Base-by-base conservation (phyloP, 352 stramenopile genomes). In the Detonula confervacea region DNA sequence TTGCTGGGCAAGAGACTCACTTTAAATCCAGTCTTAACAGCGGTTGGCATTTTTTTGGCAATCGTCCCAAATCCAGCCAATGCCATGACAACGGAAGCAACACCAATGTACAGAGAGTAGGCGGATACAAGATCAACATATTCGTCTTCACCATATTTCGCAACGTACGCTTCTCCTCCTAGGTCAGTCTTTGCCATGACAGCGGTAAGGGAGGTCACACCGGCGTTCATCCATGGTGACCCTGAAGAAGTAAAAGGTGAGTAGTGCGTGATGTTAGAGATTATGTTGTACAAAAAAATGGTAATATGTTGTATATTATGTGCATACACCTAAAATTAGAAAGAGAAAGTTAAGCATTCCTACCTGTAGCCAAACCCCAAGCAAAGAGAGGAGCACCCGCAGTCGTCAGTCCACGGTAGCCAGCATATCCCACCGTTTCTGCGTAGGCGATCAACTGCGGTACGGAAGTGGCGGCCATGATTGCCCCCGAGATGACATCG, bases 381-480 rank as follows among this genome's bases (percentile, higher is more conserved):
- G 70, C 82, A 20, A 90, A 52, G 0, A 92, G 61, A 29, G 83
- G 70, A 47, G 86, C 73, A 24, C 88, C 88, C 14, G 83, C 86
- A 11, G 86, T 92, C 3, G 84, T 70, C 33, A 93, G 67, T 39
- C 88, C 88, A 56, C 84, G 78, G 60, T 89, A 90, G 22, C 83
- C 78, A 51, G 86, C 86, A 71, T 92, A 92, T 52, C 86, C 86
- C 8, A 86, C 80, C 9, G 80, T 86, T 75, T 93, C 86, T 2
- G 88, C 88, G 55, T 93, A 93, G 11, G 86, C 86, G 63, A 93
- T 89, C 1, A 92, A 61, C 57, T 93, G 88, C 0, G 88, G 88
- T 0, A 93, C 81, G 14, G 86, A 92, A 22, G 88, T 93, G 33
- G 83, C 86, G 12, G 88, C 88, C 86, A 93, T 91, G 18, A 92